Percentiles rank a stretch among this genome's conserved stretches.
Conservation (phyloP, 2,329 filamentous ascomycete genomes). For the Cladosporium sp. region DNA sequence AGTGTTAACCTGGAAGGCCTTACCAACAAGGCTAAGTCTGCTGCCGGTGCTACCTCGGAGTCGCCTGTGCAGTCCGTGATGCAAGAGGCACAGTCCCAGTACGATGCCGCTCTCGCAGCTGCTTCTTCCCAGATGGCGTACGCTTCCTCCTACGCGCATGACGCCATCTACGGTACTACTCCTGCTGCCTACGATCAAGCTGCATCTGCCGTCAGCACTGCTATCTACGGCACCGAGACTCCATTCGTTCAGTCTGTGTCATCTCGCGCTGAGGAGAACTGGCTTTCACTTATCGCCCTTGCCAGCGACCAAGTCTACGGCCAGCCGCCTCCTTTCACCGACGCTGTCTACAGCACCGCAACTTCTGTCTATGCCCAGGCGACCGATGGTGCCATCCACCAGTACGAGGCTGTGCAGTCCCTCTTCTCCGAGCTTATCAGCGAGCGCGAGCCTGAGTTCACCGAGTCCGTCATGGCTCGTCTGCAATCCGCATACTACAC, state of each 20-base stretch:
- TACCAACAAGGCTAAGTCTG: conserved; percentile 24
- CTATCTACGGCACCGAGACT: conserved; percentile 50
- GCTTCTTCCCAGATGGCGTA: conserved; percentile 44
- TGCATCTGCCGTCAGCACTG: conserved; percentile 48
- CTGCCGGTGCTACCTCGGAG: conserved; percentile 22
- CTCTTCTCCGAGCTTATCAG: conserved; percentile 74
- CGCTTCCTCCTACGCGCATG: conserved; percentile 49
- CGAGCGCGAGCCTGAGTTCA: conserved; percentile 78
- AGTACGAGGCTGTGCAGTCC: conserved; percentile 69
- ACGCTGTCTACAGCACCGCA: conserved; percentile 53
- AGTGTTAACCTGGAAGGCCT: conserved; percentile 24
- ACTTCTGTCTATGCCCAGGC: conserved; percentile 64
- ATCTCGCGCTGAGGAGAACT: conserved; percentile 60
- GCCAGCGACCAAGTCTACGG: conserved; percentile 72
- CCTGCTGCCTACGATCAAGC: conserved; percentile 41
- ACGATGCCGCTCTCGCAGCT: conserved; percentile 23
- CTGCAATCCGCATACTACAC: conserved; percentile 72
- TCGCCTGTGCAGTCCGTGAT: conserved; percentile 26
- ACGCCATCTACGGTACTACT: conserved; percentile 47
- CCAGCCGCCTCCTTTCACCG: conserved; percentile 55
- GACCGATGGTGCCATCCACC: conserved; percentile 59
- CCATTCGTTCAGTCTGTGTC: conserved; percentile 56
- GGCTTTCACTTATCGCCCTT: conserved; percentile 63
- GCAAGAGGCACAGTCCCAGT: conserved; percentile 25
- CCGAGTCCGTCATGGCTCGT: conserved; percentile 73